phyloP scores from a whole-genome alignment of 148 eudicot genomes.

The Persicaria maculosa region DNA sequence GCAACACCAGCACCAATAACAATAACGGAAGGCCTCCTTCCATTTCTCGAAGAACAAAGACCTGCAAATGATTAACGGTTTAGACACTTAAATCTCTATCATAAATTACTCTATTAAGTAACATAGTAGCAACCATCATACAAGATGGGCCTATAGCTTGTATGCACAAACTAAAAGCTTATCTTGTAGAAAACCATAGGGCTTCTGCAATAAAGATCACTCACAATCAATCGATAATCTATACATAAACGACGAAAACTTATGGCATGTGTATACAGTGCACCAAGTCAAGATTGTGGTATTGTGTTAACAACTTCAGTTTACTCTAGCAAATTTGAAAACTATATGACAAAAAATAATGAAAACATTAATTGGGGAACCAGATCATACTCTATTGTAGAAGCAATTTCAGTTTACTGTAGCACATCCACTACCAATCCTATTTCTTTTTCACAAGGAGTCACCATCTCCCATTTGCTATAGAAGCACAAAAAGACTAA shows the following conservation, averaged over 20 bases:
- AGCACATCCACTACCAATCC: background rate
- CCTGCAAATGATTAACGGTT: constrained; percentile 32
- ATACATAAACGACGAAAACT: no score
- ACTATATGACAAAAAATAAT: no score
- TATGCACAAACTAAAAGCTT: background rate
- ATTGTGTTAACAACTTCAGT: no score
- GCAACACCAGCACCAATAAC: constrained; percentile 90
- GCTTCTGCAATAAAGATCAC: background rate
- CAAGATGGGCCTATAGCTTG: background rate
- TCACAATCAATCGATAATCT: no score
- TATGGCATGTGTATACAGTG: no score
- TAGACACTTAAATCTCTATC: background rate
- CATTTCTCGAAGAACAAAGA: constrained; percentile 41
- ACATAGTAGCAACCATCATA: background rate
- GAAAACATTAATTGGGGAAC: background rate
- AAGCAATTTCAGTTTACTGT: no score
- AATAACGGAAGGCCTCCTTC: constrained; percentile 68
- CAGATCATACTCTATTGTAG: background rate
- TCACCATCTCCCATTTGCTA: no score
- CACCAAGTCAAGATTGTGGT: no score
- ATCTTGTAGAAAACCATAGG: background rate
- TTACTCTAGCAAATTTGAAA: no score
- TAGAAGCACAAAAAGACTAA: no score
- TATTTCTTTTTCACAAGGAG: background rate
- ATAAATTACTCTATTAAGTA: background rate